Percentiles rank a stretch among this genome's conserved stretches.
phyloP scores from a whole-genome alignment of 192 early-diverging fungal genomes.

The Backusella mclennaniae region DNA sequence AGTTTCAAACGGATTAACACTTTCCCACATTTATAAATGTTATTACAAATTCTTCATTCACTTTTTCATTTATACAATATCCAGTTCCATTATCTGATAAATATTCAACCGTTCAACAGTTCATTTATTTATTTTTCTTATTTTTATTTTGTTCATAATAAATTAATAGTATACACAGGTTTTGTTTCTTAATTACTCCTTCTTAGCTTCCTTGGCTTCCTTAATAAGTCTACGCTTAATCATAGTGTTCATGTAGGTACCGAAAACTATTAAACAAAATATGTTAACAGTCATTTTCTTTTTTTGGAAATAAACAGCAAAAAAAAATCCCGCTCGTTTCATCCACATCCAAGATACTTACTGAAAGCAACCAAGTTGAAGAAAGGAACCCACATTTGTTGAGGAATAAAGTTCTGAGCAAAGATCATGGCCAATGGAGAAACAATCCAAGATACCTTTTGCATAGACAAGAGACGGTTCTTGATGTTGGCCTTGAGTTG shows the following conservation, averaged over 20 bases:
- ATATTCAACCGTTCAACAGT: background rate
- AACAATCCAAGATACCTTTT: constrained; percentile 82
- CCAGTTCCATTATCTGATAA: background rate
- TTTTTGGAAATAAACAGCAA: background rate
- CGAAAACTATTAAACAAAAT: constrained; percentile 46
- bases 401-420: constrained; percentile 78
- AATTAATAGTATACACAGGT: constrained; percentile 3
- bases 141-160: background rate
- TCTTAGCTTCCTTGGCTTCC: constrained; percentile 16
- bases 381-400: constrained; percentile 85
- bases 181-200: background rate
- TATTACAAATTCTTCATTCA: background rate
- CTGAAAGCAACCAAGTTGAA: constrained; percentile 83
- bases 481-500: constrained; percentile 57
- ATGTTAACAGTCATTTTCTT: background rate
- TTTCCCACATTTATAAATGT: background rate
- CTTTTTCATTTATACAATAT: background rate
- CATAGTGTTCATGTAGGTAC: constrained; percentile 73
- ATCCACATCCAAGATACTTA: constrained; percentile 22
- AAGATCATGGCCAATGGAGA: constrained; percentile 77
- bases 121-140: background rate
- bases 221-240: constrained; percentile 55
- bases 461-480: constrained; percentile 64
- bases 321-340: background rate
- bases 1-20: background rate